A percentile compares a stretch with the other conserved stretches of the same genome.
Evolutionary conservation across 371 early-diverging fungal species (phyloP).

Genomic region (Lichtheimia hyalospora): DNA sequence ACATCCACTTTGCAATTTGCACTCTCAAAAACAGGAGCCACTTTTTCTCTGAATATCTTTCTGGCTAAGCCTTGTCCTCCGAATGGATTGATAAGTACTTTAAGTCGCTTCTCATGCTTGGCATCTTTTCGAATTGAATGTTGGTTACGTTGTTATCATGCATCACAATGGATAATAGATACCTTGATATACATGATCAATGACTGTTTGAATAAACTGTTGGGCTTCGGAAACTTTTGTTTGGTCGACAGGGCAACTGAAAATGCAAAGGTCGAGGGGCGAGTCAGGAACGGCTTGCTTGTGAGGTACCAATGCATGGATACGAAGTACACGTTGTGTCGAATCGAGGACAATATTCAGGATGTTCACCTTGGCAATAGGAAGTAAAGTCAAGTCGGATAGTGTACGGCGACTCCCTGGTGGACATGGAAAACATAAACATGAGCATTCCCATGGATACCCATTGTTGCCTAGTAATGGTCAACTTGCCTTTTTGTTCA

Average conservation of each 20-base stretch:
- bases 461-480: no score
- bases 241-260: constrained; percentile 27
- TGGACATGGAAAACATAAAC: no score
- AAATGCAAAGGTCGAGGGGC: constrained; percentile 30
- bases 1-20: constrained; percentile 62
- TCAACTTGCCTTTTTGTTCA: constrained; percentile 24
- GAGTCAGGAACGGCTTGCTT: constrained; percentile 34
- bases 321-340: constrained; percentile 26
- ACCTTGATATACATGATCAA: constrained; percentile 35
- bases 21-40: constrained; percentile 65
- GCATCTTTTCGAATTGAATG: constrained; percentile 14
- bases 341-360: constrained; percentile 25
- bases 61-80: constrained; percentile 71
- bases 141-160: not conserved
- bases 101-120: constrained; percentile 38
- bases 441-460: no score
- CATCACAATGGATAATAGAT: not conserved
- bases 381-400: constrained; percentile 40
- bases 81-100: constrained; percentile 74
- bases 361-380: constrained; percentile 35
- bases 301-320: constrained; percentile 36
- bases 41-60: constrained; percentile 55
- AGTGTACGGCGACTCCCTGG: constrained; percentile 18
- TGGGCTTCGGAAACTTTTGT: constrained; percentile 20
- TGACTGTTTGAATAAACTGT: constrained; percentile 25